Conservation (phyloP, 345 rosid species). For the Bruguiera parviflora region DNA sequence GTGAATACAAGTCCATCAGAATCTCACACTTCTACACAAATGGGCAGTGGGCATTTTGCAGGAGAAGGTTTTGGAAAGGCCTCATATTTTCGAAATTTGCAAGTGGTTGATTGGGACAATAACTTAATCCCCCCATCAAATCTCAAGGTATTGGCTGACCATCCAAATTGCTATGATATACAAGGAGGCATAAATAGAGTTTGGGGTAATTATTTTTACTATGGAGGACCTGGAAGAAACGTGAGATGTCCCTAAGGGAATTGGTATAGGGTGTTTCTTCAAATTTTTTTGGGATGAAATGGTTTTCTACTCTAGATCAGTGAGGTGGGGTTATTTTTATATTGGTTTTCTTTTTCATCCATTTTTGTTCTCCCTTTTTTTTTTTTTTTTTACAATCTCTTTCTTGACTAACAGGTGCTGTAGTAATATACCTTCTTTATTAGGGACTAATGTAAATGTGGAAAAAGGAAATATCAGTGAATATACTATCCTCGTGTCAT, state of each 20-base stretch:
- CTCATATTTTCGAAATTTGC: slow-evolving; percentile 81
- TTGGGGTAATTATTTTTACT: slow-evolving; percentile 94
- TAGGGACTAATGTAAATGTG: slow-evolving; percentile 42
- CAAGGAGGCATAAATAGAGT: slow-evolving; percentile 74
- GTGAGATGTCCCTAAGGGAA: slow-evolving; percentile 63
- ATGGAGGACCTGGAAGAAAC: slow-evolving; percentile 96
- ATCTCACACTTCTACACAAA: slow-evolving; percentile 78
- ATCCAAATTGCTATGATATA: slow-evolving; percentile 82
- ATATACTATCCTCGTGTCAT: slow-evolving; percentile 11
- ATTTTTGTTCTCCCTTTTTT: slow-evolving; percentile 7
- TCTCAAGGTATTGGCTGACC: slow-evolving; percentile 73
- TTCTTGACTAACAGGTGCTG: slow-evolving; percentile 33
- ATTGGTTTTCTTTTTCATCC: slow-evolving; percentile 30
- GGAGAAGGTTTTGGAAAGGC: slow-evolving; percentile 95
- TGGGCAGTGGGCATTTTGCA: slow-evolving; percentile 96
- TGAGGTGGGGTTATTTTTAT: slow-evolving; percentile 34
- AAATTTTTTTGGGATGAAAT: slow-evolving; percentile 27
- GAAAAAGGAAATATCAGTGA: slow-evolving; percentile 22
- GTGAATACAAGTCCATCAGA: slow-evolving; percentile 72
- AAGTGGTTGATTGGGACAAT: slow-evolving; percentile 94
- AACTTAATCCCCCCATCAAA: slow-evolving; percentile 65
- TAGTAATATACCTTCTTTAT: slow-evolving; percentile 26
- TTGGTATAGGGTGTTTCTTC: slow-evolving; percentile 8
- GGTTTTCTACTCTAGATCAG: slow-evolving; percentile 39
- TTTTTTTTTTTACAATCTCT: neutral